Base-by-base conservation (phyloP, 2,329 filamentous ascomycete genomes). In the Paecilomyces formosus region DNA sequence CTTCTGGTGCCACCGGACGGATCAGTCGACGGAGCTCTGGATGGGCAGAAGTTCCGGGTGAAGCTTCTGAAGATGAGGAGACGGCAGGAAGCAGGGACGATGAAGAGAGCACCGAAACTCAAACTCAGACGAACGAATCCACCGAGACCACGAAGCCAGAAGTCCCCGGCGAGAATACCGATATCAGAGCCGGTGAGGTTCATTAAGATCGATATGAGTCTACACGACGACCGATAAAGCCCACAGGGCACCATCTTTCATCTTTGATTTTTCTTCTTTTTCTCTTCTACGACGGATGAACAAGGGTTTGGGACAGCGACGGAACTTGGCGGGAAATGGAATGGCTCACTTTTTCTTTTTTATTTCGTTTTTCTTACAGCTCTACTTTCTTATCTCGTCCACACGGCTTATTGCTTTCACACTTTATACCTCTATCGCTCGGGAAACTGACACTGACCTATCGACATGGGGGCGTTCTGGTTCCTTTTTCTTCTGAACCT, bases 1-100 rank as follows among this genome's bases (percentile, higher is more conserved):
- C 0, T 70, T 71, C 18, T 53, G 21, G 59, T 50, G 55, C 50
- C 55, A 50, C 35, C 15, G 74, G 73, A 22, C 68, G 74, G 15
- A 65, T 77, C 54, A 78, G 75, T 57, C 73, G 76, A 45, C 67
- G 76, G 53, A 75, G 75, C 59, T 78, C 76, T 13, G 76, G 72
- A 12, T 78, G 76, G 76, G 76, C 74, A 24, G 76, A 78, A 56
- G 74, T 78, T 21, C 70, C 68, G 1, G 74, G 72, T 21, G 73
- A 75, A 13, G 72, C 73, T 57, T 65, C 64, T 22, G 68, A 73
- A 15, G 66, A 70, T 4, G 69, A 70, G 24, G 70, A 70, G 53
- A 61, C 62, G 15, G 62, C 58, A 52, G 51, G 26, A 62, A 67
- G 18, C 18, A 64, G 63, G 26, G 49, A 62, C 26, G 60, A 45